Conservation (phyloP, 2,329 filamentous ascomycete species). For the Cladosporium sphaerospermum region DNA sequence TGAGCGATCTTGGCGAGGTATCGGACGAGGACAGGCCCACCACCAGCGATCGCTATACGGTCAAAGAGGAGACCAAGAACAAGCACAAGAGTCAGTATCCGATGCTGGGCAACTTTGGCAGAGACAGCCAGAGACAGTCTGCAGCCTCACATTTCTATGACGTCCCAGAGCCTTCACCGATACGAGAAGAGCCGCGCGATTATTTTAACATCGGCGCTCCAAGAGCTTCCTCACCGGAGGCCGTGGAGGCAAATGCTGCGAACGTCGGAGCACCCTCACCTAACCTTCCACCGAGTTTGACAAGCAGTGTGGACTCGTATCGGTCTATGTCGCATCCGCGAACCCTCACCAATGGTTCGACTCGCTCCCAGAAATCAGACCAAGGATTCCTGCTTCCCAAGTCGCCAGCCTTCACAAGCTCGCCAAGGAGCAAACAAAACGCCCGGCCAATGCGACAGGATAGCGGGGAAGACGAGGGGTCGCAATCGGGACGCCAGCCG, state of each 20-base stretch:
- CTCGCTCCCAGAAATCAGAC: conserved; percentile 25
- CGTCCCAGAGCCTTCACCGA: conserved; percentile 3
- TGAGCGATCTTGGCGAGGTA: conserved; percentile 22
- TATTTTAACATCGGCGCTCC: conserved; percentile 40
- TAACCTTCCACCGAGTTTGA: conserved; percentile 29
- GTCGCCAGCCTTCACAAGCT: conserved; percentile 35
- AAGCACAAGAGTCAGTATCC: conserved; percentile 32
- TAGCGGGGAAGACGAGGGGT: conserved; percentile 62
- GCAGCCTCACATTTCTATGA: conserved; percentile 6
- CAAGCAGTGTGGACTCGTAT: conserved; percentile 30
- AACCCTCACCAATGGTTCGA: conserved; percentile 36
- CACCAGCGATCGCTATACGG: conserved; percentile 11
- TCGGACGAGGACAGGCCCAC: conserved; percentile 38
- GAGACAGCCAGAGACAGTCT: conserved; percentile 5
- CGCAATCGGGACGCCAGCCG: conserved; percentile 36
- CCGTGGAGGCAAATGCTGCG: conserved; percentile 35
- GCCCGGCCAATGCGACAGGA: conserved; percentile 41
- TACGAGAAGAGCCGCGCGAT: conserved; percentile 22
- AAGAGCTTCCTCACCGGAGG: conserved; percentile 40
- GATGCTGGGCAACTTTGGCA: conserved; percentile 22
- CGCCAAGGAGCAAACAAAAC: conserved; percentile 39
- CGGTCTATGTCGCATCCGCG: conserved; percentile 34
- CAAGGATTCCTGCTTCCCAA: conserved; percentile 24
- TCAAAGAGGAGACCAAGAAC: conserved; percentile 30
- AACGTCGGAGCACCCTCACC: conserved; percentile 40